These are phyloP conservation scores for Plenodomus biglobosus DNA, from an alignment of 2,329 filamentous ascomycete species.

Conservation along the genomic window DNA sequence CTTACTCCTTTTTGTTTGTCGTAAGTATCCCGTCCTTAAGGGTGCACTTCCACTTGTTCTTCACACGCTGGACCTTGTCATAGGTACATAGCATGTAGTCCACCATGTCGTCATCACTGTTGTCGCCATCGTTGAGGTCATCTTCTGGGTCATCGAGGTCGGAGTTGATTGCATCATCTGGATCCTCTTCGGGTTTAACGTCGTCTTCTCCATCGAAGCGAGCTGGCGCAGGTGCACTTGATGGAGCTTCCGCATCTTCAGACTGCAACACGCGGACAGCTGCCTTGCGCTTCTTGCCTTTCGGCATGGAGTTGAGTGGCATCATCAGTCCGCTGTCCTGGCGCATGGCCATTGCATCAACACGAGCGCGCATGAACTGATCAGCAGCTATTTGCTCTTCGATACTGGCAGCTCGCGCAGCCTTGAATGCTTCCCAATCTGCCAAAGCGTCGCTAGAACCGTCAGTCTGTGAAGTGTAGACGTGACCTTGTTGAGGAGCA, in stretches of 20 bases:
- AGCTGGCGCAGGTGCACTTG: constrained; percentile 35
- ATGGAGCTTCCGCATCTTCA: constrained; percentile 52
- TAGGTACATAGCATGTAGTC: constrained; percentile 99
- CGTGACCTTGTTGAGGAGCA: constrained; percentile 28
- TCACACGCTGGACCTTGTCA: constrained; percentile 97
- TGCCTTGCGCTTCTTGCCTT: constrained; percentile 46
- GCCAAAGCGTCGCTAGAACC: constrained; percentile 67
- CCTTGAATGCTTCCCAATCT: constrained; percentile 60
- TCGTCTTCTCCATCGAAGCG: constrained; percentile 61
- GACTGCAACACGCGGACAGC: constrained; percentile 51
- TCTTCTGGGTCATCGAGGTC: constrained; percentile 96
- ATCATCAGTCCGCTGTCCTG: constrained; percentile 80
- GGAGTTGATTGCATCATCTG: constrained; percentile 97
- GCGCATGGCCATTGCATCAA: constrained; percentile 64
- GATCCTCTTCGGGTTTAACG: constrained; percentile 57
- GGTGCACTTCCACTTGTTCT: constrained; percentile 97
- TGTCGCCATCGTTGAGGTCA: constrained; percentile 75
- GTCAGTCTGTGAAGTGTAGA: constrained; percentile 68
- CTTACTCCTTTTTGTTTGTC: constrained; percentile 85
- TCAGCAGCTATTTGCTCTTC: constrained; percentile 60
- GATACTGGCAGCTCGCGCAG: constrained; percentile 59
- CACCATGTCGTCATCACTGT: constrained; percentile 78
- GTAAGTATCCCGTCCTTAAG: constrained; percentile 95
- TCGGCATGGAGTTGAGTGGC: constrained; percentile 62
- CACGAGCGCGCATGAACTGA: constrained; percentile 66